Evolutionary conservation across 148 eudicot genomes (phyloP).

Genomic region (Chenopodium suecicum): DNA sequence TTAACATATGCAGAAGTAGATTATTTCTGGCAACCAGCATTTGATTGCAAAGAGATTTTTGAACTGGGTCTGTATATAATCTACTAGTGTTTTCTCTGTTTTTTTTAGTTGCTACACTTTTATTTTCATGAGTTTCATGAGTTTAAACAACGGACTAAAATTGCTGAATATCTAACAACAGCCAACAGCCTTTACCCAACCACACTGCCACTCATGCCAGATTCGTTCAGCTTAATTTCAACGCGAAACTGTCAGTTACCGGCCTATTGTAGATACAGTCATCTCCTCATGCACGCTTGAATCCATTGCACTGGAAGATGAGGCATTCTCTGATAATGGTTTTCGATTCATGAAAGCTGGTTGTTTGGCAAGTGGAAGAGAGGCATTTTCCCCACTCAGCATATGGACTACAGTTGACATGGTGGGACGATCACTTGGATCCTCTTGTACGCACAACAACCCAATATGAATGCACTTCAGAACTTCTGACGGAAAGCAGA

Average conservation of each 20-base stretch:
- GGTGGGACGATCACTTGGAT: slow-evolving; percentile 25
- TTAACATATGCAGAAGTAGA: no score
- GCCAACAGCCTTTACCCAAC: background rate
- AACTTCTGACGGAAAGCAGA: slow-evolving; percentile 15
- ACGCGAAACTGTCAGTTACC: background rate
- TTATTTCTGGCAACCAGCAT: no score
- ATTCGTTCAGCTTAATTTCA: background rate
- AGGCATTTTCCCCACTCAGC: slow-evolving; percentile 18
- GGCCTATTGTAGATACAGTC: slow-evolving; percentile 1
- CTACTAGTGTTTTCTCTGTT: no score
- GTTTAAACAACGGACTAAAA: no score
- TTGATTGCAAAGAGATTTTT: no score
- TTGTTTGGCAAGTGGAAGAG: slow-evolving; percentile 20
- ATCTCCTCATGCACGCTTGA: background rate
- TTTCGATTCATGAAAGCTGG: slow-evolving; percentile 9
- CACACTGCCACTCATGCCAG: background rate
- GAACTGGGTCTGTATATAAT: no score
- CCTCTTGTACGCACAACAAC: slow-evolving; percentile 29
- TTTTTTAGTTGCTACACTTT: no score
- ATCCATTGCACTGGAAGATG: background rate
- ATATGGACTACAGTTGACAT: slow-evolving; percentile 22
- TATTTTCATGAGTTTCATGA: no score
- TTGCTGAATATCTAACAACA: no score
- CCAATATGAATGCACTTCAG: slow-evolving; percentile 27
- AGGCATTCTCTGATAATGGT: background rate